These are phyloP conservation scores for Rhipidocladum racemiflorum DNA, from an alignment of 176 grass and related monocot genomes.

Conservation along the genomic window DNA sequence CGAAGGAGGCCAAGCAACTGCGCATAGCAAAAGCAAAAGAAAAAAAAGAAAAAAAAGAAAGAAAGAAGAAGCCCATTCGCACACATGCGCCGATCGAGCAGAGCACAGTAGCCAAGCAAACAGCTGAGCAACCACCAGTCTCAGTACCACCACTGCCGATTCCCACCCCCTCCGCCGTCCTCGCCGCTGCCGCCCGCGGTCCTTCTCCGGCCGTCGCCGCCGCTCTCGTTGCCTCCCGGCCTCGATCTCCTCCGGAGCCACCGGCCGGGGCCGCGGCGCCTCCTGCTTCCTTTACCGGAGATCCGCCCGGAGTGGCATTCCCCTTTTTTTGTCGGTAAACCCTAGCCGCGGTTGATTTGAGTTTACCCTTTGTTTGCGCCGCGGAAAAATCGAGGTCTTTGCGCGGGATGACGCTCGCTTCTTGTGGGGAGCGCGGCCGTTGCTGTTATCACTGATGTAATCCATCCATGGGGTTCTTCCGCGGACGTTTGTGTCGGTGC, in stretches of 20 bases:
- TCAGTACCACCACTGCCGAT: conserved; percentile 1
- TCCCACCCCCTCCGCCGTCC: background rate
- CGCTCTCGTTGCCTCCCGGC: background rate
- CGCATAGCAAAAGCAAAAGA: background rate
- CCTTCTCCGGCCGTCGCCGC: background rate
- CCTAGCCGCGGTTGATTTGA: conserved; percentile 32
- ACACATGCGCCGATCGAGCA: conserved; percentile 3
- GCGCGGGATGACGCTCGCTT: background rate
- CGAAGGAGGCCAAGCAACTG: background rate
- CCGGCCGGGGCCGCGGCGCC: background rate
- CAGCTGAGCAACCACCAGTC: conserved; percentile 34
- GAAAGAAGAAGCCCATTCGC: background rate
- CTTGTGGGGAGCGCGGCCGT: background rate
- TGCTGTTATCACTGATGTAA: background rate
- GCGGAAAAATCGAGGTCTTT: conserved; percentile 35
- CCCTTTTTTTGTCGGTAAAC: conserved; percentile 38
- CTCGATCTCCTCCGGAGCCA: background rate
- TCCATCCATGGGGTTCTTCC: background rate
- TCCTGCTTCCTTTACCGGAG: conserved; percentile 23
- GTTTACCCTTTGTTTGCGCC: background rate
- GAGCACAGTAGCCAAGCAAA: conserved; percentile 33
- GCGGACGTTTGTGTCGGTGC: conserved; percentile 29
- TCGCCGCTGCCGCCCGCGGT: background rate
- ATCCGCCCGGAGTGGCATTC: conserved; percentile 43
- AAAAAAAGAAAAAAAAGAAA: background rate